These are phyloP conservation scores for Fusarium sp. DNA, from an alignment of 2,329 filamentous ascomycete species.

Conservation along the genomic window DNA sequence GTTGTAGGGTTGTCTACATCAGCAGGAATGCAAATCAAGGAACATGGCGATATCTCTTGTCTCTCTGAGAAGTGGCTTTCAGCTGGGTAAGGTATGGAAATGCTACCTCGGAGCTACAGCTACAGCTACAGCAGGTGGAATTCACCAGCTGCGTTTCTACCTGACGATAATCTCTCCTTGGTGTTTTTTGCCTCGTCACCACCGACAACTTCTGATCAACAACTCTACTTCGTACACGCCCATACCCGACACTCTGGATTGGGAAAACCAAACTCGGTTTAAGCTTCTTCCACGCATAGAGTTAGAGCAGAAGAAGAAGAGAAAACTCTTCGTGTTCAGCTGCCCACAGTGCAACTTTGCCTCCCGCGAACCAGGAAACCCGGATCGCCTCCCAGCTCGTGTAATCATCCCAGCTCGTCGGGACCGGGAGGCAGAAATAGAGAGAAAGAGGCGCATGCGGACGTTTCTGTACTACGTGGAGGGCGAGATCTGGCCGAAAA, in stretches of 20 bases:
- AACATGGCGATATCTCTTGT: not conserved
- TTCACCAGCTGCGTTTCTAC: not conserved
- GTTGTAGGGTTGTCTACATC: not conserved
- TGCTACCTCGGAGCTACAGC: not conserved
- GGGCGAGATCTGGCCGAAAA: constrained; percentile 6
- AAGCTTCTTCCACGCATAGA: not conserved
- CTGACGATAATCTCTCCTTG: constrained; percentile 6
- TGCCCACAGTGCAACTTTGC: not conserved
- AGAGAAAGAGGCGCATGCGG: not conserved
- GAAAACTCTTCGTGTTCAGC: not conserved
- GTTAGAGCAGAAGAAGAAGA: not conserved
- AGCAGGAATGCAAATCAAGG: not conserved
- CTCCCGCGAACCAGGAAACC: not conserved
- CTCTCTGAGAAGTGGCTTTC: not conserved
- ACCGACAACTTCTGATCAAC: not conserved
- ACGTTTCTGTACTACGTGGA: not conserved
- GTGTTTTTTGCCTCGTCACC: constrained; percentile 8
- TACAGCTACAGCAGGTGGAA: not conserved
- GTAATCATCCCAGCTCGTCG: constrained; percentile 1
- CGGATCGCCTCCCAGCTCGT: not conserved
- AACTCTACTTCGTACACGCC: not conserved
- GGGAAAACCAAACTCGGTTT: not conserved
- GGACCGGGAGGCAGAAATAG: not conserved
- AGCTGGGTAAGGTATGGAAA: constrained; percentile 5
- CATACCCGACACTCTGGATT: not conserved